Percentiles rank a stretch among this genome's conserved stretches.
Conservation (phyloP, 2,329 filamentous ascomycete genomes). For the Boeremia lycopersici region DNA sequence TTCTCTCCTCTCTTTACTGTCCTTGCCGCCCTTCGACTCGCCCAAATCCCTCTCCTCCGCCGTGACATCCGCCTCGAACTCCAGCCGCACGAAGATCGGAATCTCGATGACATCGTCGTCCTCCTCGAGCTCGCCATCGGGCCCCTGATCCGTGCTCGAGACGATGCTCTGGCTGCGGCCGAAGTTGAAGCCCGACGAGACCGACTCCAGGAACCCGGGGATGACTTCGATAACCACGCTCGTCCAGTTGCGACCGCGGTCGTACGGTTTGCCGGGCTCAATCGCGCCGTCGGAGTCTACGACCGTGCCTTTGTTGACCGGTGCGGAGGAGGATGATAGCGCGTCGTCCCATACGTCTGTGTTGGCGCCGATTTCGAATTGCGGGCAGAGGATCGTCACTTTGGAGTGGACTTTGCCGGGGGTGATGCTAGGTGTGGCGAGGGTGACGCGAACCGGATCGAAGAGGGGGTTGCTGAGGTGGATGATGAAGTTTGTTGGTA, state of each 20-base stretch:
- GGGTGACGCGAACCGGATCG: conserved; percentile 82
- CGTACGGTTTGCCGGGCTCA: conserved; percentile 96
- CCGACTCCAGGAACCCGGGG: conserved; percentile 53
- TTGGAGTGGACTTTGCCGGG: conserved; percentile 56
- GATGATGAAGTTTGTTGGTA: conserved; percentile 77
- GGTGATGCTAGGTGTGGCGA: conserved; percentile 72
- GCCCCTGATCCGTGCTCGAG: conserved; percentile 4
- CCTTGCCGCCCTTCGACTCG: conserved; percentile 56
- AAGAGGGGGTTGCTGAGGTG: conserved; percentile 95
- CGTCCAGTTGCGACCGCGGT: conserved; percentile 91
- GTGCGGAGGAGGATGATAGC: conserved; percentile 55
- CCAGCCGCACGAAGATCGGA: conserved; percentile 88
- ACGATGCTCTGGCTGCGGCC: conserved; percentile 8
- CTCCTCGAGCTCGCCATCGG: conserved; percentile 47
- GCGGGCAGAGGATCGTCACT: conserved; percentile 90
- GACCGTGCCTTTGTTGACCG: conserved; percentile 39
- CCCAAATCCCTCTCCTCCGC: conserved; percentile 53
- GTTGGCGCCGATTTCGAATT: conserved; percentile 93
- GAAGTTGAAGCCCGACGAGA: conserved; percentile 1
- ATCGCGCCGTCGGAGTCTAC: conserved; percentile 50
- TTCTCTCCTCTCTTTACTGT: conserved; percentile 77
- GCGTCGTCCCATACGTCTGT: conserved; percentile 95
- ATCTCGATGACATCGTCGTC: conserved; percentile 80
- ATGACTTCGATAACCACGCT: conserved; percentile 92
- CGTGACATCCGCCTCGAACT: conserved; percentile 80